phyloP scores from a whole-genome alignment of 2,329 filamentous ascomycete species.

The Chaetomium sp. region DNA sequence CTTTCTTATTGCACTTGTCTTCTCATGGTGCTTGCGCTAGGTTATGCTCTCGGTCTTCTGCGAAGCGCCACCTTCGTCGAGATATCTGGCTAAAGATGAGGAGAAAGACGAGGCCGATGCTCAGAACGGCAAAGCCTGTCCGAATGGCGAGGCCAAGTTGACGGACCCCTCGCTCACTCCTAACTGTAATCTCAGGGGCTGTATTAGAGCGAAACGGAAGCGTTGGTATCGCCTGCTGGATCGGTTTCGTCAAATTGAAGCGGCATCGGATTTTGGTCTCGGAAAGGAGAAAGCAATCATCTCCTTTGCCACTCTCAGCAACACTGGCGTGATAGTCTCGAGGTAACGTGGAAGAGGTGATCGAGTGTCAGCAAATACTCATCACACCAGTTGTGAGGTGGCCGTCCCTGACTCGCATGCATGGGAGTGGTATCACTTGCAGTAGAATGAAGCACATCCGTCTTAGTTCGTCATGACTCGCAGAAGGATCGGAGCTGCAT shows the following conservation, averaged over 20 bases:
- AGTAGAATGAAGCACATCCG: not conserved
- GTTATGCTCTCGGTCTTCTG: too few species aligned
- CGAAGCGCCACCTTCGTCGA: too few species aligned
- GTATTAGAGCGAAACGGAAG: not conserved
- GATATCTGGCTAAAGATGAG: too few species aligned
- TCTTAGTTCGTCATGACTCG: not conserved
- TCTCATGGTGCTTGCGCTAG: too few species aligned
- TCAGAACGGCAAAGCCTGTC: too few species aligned
- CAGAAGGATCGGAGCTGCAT: constrained; percentile 1
- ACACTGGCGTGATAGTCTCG: not conserved
- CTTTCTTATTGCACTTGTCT: too few species aligned
- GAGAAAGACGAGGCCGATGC: not conserved
- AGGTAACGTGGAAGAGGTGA: not conserved
- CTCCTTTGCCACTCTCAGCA: not conserved
- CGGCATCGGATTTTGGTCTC: not conserved
- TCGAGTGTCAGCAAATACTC: not conserved
- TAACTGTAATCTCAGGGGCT: not conserved
- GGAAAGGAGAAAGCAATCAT: not conserved
- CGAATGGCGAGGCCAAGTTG: not conserved
- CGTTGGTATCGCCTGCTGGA: too few species aligned
- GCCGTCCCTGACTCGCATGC: not conserved
- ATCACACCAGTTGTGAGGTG: not conserved
- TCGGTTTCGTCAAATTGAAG: too few species aligned
- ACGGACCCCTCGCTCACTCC: not conserved
- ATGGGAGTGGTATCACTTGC: not conserved